Percentiles rank a stretch among this genome's conserved stretches.
phyloP scores from a whole-genome alignment of 2,329 filamentous ascomycete genomes.

The Stagonosporopsis cucurbitacearum region DNA sequence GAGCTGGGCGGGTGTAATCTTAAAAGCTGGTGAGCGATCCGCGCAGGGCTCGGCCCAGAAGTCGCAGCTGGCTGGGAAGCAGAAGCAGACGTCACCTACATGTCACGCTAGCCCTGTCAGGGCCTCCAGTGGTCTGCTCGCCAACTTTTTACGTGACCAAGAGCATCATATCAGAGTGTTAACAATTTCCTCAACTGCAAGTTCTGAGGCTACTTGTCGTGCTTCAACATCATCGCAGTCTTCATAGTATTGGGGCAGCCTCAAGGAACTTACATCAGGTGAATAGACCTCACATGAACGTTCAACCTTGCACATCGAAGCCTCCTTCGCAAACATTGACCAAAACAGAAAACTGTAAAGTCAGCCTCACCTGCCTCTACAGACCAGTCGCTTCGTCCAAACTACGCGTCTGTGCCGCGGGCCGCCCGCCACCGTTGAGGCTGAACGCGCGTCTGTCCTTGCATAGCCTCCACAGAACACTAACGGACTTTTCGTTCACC shows the following conservation, averaged over 20 bases:
- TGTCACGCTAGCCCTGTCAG: conserved; percentile 9
- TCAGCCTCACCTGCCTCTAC: background rate
- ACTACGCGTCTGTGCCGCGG: background rate
- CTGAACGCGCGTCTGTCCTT: background rate
- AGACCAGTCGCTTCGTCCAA: background rate
- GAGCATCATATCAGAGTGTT: background rate
- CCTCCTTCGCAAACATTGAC: background rate
- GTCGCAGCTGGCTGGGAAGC: conserved; percentile 6
- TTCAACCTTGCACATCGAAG: background rate
- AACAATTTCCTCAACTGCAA: background rate
- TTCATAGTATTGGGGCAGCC: background rate
- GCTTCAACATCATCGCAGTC: too few relatives aligned
- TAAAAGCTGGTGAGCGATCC: conserved; percentile 14
- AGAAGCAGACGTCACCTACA: conserved; percentile 14
- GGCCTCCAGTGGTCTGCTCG: background rate
- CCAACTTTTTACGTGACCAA: background rate
- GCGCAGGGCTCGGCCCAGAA: conserved; percentile 5
- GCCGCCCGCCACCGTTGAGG: background rate
- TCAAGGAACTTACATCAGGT: background rate
- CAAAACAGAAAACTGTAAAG: background rate
- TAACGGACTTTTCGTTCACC: background rate
- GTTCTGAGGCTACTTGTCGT: background rate
- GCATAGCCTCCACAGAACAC: background rate
- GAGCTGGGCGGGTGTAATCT: conserved; percentile 13
- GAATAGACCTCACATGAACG: background rate